These are phyloP conservation scores for Tylopilus sp. DNA, from an alignment of 768 basidiomycete species.

Conservation along the genomic window DNA sequence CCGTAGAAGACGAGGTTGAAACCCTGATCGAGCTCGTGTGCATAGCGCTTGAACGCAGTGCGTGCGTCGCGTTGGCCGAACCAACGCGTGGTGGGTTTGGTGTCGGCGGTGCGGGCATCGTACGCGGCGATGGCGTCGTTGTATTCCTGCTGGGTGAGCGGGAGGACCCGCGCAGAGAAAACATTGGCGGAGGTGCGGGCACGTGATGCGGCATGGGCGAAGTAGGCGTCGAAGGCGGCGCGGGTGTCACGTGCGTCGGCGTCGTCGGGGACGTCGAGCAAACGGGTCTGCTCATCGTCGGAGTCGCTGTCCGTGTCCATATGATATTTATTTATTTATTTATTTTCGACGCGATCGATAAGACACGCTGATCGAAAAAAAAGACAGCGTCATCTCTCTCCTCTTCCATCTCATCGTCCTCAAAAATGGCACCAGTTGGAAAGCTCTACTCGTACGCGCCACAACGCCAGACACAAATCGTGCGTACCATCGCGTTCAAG, in stretches of 20 bases:
- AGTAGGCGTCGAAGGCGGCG: constrained; percentile 85
- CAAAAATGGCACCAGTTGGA: constrained; percentile 54
- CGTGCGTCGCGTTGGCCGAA: constrained; percentile 8
- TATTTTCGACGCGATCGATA: constrained; percentile 29
- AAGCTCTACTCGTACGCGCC: constrained; percentile 55
- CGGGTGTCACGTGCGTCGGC: constrained; percentile 23
- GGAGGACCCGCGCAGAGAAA: constrained; percentile 72
- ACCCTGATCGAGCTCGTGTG: constrained; percentile 71
- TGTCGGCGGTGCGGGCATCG: constrained; percentile 12
- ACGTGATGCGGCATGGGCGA: constrained; percentile 58
- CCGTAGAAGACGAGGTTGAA: constrained; percentile 91
- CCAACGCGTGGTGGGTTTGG: constrained; percentile 20
- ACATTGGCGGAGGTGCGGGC: constrained; percentile 74
- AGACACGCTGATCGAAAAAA: constrained; percentile 26
- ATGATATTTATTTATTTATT: constrained; percentile 17
- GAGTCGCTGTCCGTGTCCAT: constrained; percentile 32
- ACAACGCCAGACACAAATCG: constrained; percentile 43
- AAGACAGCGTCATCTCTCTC: constrained; percentile 4
- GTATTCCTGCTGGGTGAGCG: constrained; percentile 67
- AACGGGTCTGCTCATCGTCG: constrained; percentile 24
- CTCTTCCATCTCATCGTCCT: constrained; percentile 22
- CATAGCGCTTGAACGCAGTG: constrained; percentile 55
- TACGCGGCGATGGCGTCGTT: constrained; percentile 29
- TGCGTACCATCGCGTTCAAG: constrained; percentile 25
- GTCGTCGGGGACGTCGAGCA: constrained; percentile 10